These are phyloP conservation scores for Protomyces inundatus DNA, from an alignment of 1,139 yeast species.

Conservation along the genomic window DNA sequence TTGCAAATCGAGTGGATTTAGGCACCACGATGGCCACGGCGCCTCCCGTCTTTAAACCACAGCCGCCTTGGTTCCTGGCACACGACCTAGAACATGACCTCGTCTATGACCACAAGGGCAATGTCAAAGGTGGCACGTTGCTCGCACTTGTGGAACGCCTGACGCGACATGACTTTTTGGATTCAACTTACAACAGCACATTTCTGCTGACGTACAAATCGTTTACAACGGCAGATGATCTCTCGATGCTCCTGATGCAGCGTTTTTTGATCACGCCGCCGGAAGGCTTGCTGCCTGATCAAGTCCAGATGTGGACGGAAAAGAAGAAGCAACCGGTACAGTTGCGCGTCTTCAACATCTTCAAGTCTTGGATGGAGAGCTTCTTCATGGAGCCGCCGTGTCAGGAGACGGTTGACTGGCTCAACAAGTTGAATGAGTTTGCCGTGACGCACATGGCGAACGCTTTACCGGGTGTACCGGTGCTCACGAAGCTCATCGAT, in stretches of 20 bases:
- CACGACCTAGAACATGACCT: constrained; percentile 72
- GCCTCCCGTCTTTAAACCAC: constrained; percentile 7
- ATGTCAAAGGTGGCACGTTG: constrained; percentile 78
- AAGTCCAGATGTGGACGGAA: constrained; percentile 73
- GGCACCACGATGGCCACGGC: neutral
- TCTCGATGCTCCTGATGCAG: constrained; percentile 56
- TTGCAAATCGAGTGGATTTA: constrained; percentile 31
- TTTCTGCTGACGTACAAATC: constrained; percentile 73
- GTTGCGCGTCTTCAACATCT: constrained; percentile 60
- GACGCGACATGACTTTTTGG: constrained; percentile 69
- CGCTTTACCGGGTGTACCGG: constrained; percentile 29
- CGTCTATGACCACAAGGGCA: constrained; percentile 66
- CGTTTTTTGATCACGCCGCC: constrained; percentile 78
- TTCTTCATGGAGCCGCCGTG: constrained; percentile 63
- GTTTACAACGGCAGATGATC: constrained; percentile 62
- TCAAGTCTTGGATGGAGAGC: constrained; percentile 65
- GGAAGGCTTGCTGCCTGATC: constrained; percentile 78
- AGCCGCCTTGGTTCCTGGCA: constrained; percentile 69
- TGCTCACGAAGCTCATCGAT: constrained; percentile 29
- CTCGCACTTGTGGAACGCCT: constrained; percentile 76
- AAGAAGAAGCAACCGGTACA: constrained; percentile 63
- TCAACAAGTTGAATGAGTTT: constrained; percentile 49
- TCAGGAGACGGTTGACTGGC: constrained; percentile 35
- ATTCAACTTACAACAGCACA: constrained; percentile 63
- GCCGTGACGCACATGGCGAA: constrained; percentile 43